phyloP scores from a whole-genome alignment of 805 yeast genomes.

The Tetrapisispora phaffii region DNA sequence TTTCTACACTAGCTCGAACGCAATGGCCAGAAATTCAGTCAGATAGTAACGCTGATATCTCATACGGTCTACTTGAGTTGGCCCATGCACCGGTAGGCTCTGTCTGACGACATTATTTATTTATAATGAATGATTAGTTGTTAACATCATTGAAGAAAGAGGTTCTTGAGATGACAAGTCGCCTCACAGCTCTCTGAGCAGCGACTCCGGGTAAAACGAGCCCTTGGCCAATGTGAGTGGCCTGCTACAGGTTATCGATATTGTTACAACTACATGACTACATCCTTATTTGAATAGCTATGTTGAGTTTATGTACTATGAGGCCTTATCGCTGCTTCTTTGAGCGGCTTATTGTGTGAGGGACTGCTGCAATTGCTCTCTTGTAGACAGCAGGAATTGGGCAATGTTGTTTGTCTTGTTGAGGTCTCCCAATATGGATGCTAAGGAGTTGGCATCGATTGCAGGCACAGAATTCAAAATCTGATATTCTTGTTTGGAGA shows the following conservation, averaged over 20 bases:
- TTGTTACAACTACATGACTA: background rate
- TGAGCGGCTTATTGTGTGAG: background rate
- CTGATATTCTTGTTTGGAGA: slow-evolving; percentile 34
- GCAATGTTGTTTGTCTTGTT: slow-evolving; percentile 1
- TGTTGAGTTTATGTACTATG: background rate
- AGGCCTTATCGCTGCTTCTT: no score
- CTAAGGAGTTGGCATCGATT: slow-evolving; percentile 11
- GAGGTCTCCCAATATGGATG: background rate
- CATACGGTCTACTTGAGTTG: no score
- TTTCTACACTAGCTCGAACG: background rate
- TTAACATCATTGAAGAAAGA: no score
- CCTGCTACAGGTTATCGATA: background rate
- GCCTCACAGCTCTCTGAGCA: no score
- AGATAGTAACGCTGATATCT: no score
- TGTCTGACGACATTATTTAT: no score
- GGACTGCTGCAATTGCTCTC: background rate
- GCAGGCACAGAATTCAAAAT: slow-evolving; percentile 34
- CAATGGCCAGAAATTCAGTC: no score
- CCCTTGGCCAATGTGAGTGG: background rate
- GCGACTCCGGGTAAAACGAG: background rate
- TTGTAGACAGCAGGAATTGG: background rate
- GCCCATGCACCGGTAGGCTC: no score
- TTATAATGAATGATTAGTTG: no score
- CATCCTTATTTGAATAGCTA: background rate
- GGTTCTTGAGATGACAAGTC: no score